These are phyloP conservation scores for Hypoxylon sp. DNA, from an alignment of 2,329 filamentous ascomycete species.

Conservation along the genomic window DNA sequence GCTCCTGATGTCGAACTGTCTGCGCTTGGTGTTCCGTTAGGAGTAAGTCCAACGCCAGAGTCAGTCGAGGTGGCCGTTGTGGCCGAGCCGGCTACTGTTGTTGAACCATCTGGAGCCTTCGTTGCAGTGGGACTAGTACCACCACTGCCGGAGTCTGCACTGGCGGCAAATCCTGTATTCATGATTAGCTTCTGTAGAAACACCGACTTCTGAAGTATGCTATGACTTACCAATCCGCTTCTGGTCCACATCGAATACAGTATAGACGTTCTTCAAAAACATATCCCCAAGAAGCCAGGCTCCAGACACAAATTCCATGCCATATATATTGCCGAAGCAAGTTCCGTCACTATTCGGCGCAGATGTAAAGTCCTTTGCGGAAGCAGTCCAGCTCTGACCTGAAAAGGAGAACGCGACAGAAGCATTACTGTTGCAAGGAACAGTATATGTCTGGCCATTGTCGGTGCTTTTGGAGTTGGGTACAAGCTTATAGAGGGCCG, in stretches of 20 bases:
- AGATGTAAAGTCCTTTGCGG: slow-evolving; percentile 78
- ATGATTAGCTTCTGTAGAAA: slow-evolving; percentile 35
- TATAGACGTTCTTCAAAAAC: slow-evolving; percentile 92
- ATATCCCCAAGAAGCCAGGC: slow-evolving; percentile 87
- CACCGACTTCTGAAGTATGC: neutral
- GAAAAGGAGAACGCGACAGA: slow-evolving; percentile 77
- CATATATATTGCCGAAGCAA: slow-evolving; percentile 82
- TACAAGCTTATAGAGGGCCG: slow-evolving; percentile 76
- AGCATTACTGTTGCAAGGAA: slow-evolving; percentile 79
- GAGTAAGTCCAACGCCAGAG: slow-evolving; percentile 54
- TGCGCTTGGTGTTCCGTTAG: slow-evolving; percentile 56
- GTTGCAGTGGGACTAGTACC: slow-evolving; percentile 46
- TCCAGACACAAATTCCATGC: slow-evolving; percentile 74
- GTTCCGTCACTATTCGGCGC: slow-evolving; percentile 60
- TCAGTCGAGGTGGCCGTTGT: slow-evolving; percentile 34
- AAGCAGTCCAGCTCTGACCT: slow-evolving; percentile 75
- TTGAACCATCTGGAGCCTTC: slow-evolving; percentile 35
- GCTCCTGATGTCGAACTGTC: slow-evolving; percentile 40
- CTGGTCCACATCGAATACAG: slow-evolving; percentile 84
- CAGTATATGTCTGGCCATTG: slow-evolving; percentile 74
- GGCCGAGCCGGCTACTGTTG: slow-evolving; percentile 28
- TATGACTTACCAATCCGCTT: slow-evolving; percentile 70
- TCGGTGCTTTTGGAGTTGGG: slow-evolving; percentile 69
- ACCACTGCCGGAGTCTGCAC: slow-evolving; percentile 43
- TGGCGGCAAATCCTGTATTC: slow-evolving; percentile 57